Conservation (phyloP, 2,329 filamentous ascomycete species). For the Fusarium newnesense region DNA sequence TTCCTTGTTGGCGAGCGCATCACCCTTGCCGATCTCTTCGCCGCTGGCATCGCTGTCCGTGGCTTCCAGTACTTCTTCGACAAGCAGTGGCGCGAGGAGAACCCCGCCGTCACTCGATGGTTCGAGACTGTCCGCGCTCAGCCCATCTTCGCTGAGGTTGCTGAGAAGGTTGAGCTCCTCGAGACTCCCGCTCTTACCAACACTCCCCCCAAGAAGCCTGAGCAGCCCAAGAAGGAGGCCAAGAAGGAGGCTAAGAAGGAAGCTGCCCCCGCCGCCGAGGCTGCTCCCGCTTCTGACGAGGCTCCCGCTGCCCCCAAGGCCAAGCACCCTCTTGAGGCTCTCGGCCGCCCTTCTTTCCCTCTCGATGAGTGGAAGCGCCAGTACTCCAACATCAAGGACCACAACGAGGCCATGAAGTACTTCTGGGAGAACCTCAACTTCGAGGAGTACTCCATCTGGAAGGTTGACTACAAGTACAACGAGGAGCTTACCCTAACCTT, state of each 20-base stretch:
- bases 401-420: conserved; percentile 83
- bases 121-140: conserved; percentile 94
- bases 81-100: conserved; percentile 83
- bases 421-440: conserved; percentile 98
- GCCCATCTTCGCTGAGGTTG: conserved; percentile 86
- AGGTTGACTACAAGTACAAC: conserved; percentile 98
- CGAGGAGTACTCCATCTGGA: conserved; percentile 96
- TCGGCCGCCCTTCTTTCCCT: conserved; percentile 81
- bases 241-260: conserved; percentile 69
- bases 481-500: conserved; percentile 96
- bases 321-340: conserved; percentile 92
- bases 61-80: conserved; percentile 96
- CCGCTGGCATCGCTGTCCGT: conserved; percentile 79
- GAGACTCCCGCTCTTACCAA: conserved; percentile 82
- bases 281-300: conserved; percentile 53
- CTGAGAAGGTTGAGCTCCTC: conserved; percentile 79
- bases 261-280: conserved; percentile 47
- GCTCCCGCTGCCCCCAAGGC: conserved; percentile 78
- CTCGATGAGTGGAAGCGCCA: conserved; percentile 99
- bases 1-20: conserved; percentile 98
- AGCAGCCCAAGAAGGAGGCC: conserved; percentile 71
- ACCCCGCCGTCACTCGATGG: conserved; percentile 93
- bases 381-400: conserved; percentile 96
- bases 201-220: conserved; percentile 80
- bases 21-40: conserved; percentile 94